Evolutionary conservation across 129 eudicot species (phyloP), one percentile per base, ranked within the genome.

Genomic region (Scalesia atractyloides): DNA sequence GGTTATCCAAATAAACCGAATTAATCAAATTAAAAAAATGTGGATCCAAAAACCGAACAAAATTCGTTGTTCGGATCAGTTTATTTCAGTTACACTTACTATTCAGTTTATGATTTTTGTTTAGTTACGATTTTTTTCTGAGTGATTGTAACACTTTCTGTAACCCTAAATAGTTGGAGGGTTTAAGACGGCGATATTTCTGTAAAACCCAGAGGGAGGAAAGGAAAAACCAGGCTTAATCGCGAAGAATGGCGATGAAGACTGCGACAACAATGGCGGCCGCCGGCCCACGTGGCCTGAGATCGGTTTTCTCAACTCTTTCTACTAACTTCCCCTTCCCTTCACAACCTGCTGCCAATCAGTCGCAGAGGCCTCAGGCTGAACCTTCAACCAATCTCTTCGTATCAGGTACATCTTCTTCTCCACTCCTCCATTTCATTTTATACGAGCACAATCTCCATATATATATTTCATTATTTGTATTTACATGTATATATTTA

Each of bases 361-460:
- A 77, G 24, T 30, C 92, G 0, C 77, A 83, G 66, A 79, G 81
- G 61, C 78, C 81, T 36, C 84, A 80, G 9, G 89, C 91, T 46
- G 92, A 87, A 12, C 97, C 98, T 59, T 85, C 86, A 8, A 74
- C 82, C 76, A 94, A 94, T 64, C 96, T 94, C 76, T 94, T 94
- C 82, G 96, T 94, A 73, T 94, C 98, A 19, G 98, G 98, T 70
- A 69, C 67, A 13, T 72, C 66, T n/a, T n/a, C n/a, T 48, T 64
- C 52, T 49, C n/a, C 10, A 15, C 66, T 2, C 9, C 39, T 24
- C 41, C 34, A 37, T 66, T 13, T 59, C 26, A 60, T 10, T 44
- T 65, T 36, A 36, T 37, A 51, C 16, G 2, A 51, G 14, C 3
- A 2, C 51, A 9, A 53, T 58, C 26, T 20, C 7, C 5, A 59